Percentiles rank a stretch among this genome's conserved stretches.
Evolutionary conservation across 2,329 filamentous ascomycete genomes (phyloP).

Genomic region (Helotiales sp.): DNA sequence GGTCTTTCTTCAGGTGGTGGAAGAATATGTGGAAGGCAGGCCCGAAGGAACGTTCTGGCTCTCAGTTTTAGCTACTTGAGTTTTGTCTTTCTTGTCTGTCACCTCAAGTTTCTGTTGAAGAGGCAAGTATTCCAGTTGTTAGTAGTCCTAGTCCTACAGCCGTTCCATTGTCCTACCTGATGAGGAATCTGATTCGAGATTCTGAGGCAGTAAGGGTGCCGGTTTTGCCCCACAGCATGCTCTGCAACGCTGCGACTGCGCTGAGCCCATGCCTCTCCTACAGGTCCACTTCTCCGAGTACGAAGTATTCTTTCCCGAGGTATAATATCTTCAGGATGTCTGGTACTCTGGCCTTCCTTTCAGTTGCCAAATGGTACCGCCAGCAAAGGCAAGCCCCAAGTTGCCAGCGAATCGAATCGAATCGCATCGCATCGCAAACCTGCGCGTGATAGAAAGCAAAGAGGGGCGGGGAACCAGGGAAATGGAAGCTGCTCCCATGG

Average conservation of each 20-base stretch:
- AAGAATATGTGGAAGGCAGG: neutral
- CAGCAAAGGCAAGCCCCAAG: neutral
- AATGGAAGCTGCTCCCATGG: neutral
- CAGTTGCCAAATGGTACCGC: neutral
- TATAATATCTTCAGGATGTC: neutral
- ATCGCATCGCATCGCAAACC: neutral
- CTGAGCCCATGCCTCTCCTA: too few relatives aligned
- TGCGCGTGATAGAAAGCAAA: neutral
- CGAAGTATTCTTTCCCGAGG: too few relatives aligned
- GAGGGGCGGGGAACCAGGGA: neutral
- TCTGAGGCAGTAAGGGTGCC: neutral
- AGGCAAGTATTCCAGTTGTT: neutral
- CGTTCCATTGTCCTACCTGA: neutral
- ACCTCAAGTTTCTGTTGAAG: neutral
- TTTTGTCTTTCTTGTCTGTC: neutral
- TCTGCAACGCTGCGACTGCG: too few relatives aligned
- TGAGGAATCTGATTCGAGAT: constrained; percentile 3
- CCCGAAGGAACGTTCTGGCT: neutral
- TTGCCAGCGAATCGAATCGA: too few relatives aligned
- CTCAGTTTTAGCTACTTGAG: too few relatives aligned
- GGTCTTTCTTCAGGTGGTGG: neutral
- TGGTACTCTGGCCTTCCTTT: neutral
- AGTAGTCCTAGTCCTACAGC: neutral
- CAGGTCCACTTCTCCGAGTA: too few relatives aligned
- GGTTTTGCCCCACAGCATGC: neutral